phyloP scores from a whole-genome alignment of 768 basidiomycete genomes.

The Suillus alpinus region DNA sequence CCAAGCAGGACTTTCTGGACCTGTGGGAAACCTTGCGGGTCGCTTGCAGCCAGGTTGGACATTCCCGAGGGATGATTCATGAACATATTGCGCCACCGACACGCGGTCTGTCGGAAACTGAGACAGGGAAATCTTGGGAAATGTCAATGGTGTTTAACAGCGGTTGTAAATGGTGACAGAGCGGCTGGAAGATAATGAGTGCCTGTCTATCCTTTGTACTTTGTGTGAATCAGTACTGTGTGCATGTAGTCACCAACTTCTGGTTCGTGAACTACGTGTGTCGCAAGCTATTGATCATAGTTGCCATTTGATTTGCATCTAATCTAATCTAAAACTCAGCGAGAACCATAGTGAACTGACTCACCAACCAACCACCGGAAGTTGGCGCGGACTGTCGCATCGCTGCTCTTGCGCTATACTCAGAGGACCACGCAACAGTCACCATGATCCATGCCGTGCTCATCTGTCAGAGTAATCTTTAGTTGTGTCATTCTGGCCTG shows the following conservation, averaged over 20 bases:
- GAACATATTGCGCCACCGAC: conserved; percentile 7
- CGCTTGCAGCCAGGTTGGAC: conserved; percentile 74
- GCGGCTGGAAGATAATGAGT: not conserved
- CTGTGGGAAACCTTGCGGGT: conserved; percentile 87
- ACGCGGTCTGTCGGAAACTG: not conserved
- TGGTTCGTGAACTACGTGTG: not conserved
- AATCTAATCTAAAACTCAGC: not conserved
- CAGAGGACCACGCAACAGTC: not conserved
- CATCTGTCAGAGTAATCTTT: conserved; percentile 56
- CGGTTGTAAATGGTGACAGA: not conserved
- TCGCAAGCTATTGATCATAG: not conserved
- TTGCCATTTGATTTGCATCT: not conserved
- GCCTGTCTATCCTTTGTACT: not conserved
- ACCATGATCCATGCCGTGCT: conserved; percentile 83
- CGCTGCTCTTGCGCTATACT: not conserved
- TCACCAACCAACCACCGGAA: not conserved
- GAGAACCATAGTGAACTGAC: not conserved
- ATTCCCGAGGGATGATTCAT: conserved; percentile 66
- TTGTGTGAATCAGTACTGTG: not conserved
- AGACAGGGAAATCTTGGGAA: not conserved
- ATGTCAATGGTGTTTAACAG: not conserved
- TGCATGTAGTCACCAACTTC: not conserved
- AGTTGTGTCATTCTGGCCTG: conserved; percentile 18
- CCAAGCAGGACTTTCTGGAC: conserved; percentile 86
- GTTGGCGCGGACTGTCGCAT: not conserved